Base-by-base conservation (phyloP, 2,329 filamentous ascomycete species). In the Monilinia fructicola region DNA sequence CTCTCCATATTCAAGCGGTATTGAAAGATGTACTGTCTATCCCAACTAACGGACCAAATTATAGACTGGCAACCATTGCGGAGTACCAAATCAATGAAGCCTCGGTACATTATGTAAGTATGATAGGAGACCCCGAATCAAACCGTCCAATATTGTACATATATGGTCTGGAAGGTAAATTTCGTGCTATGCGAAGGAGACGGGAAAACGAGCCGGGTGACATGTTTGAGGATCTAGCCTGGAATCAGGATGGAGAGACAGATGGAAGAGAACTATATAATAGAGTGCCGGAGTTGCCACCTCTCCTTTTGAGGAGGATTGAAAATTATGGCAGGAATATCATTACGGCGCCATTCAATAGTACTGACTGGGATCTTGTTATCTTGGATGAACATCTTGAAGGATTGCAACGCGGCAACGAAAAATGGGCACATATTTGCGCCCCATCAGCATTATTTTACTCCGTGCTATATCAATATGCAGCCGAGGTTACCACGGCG, bases 321-420 rank as follows among this genome's bases (percentile, higher is more conserved):
- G 58, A 61, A 35, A 21, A 61, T 40, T 50, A 50, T 38, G 58
- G 42, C 14, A 50, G 1, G 7, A 61, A 61, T 50, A 18, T 14
- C 16, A 38, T 18, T 9, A 21, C 6, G 38, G 31, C 14, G 21
- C 44, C 44, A 38, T 61, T 61, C 9, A 1, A 61, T 16, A 26
- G 9, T 4, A 10, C 14, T 50, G 21, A 23, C 16, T 61, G 58
- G 58, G 7, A n/a, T 0, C 50, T 61, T 18, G 1, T 38, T 3
- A 0, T 12, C 28, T 14, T 40, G 35, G 11, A n/a, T 4, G 1
- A 11, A 5, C 58, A 61, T 50, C 23, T 61, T 35, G 18, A 61
- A 50, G 44, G 21, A 3, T 10, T 61, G n/a, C 14, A 50, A 23
- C 23, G 11, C 7, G 56, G 7, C 16, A 2, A 38, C 4, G 12